Percentiles rank a stretch among this genome's conserved stretches.
Evolutionary conservation across 305 asterid genomes (phyloP).

Genomic region (Fraxinus albicans): DNA sequence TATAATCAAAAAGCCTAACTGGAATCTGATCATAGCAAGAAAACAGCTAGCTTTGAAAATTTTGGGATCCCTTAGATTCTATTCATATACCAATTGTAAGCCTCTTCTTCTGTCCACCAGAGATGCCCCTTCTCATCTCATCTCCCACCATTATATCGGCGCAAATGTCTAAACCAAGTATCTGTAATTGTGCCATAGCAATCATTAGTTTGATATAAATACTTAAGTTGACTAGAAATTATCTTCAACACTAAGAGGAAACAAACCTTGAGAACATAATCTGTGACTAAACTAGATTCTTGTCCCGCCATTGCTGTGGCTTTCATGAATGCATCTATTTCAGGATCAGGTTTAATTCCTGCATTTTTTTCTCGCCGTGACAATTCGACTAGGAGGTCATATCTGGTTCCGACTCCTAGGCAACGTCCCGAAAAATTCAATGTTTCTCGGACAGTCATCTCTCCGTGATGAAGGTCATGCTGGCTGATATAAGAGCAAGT

Average conservation of each 20-base stretch:
- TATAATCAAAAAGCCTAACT: neutral
- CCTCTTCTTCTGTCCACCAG: constrained; percentile 97
- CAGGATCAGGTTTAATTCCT: constrained; percentile 92
- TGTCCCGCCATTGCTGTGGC: constrained; percentile 87
- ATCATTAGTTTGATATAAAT: neutral
- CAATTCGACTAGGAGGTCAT: constrained; percentile 78
- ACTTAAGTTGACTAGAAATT: neutral
- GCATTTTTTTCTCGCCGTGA: constrained; percentile 81
- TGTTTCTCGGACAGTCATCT: constrained; percentile 94
- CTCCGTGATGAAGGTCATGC: constrained; percentile 93
- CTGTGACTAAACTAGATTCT: constrained; percentile 86
- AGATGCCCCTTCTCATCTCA: constrained; percentile 90
- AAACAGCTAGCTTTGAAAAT: neutral
- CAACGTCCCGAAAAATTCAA: constrained; percentile 83
- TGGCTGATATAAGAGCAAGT: constrained; percentile 95
- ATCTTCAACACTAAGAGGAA: constrained; percentile 14
- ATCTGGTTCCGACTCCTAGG: constrained; percentile 95
- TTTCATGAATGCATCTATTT: constrained; percentile 93
- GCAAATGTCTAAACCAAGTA: constrained; percentile 91
- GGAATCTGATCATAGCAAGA: neutral
- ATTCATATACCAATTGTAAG: constrained; percentile 77
- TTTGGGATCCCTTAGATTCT: neutral
- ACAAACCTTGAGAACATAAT: constrained; percentile 78
- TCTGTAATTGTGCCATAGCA: constrained; percentile 37
- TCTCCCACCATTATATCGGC: constrained; percentile 90